phyloP scores from a whole-genome alignment of 345 rosid species.

The Brassica juncea region DNA sequence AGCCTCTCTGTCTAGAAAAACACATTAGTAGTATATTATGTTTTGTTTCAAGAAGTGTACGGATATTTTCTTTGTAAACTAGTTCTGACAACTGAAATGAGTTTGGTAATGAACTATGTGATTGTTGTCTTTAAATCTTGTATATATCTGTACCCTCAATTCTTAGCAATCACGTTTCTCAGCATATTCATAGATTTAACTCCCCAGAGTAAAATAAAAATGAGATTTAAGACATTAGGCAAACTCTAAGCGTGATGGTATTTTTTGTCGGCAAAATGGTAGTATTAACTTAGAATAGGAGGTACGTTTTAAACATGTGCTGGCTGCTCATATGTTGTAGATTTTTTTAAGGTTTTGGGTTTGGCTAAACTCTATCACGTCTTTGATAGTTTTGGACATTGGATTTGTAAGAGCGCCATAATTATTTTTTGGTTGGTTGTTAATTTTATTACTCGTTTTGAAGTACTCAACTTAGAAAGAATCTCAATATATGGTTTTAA shows the following conservation, averaged over 20 bases:
- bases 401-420: background rate
- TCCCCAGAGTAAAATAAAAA: background rate
- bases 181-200: background rate
- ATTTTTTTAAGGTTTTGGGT: background rate
- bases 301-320: background rate
- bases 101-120: background rate
- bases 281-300: background rate
- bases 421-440: background rate
- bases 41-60: background rate
- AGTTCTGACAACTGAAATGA: background rate
- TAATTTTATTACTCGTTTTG: background rate
- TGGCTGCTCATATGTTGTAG: background rate
- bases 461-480: background rate
- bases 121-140: background rate
- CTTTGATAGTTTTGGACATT: background rate
- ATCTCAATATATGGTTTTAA: background rate
- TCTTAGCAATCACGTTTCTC: background rate
- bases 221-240: background rate
- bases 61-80: background rate
- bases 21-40: background rate
- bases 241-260: background rate
- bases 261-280: background rate
- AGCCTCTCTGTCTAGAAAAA: constrained; percentile 54
- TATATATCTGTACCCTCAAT: background rate
- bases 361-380: background rate